Conservation (phyloP, 345 rosid genomes). For the Salix caprea region DNA sequence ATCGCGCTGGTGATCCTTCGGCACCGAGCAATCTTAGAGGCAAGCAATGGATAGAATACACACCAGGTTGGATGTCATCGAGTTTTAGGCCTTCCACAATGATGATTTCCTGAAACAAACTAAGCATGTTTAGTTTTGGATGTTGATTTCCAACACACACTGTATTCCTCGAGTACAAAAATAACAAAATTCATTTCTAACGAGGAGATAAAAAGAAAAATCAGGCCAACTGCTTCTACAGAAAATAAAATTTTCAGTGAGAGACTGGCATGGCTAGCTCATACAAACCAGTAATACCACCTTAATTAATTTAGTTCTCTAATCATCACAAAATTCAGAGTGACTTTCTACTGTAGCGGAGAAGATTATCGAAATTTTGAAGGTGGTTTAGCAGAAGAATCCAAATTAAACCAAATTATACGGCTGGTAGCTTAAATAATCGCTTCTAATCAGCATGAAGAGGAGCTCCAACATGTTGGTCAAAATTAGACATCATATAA, state of each 20-base stretch:
- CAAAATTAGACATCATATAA: background rate
- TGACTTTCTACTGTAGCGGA: no score
- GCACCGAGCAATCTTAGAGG: constrained; percentile 38
- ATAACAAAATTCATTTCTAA: no score
- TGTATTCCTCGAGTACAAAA: background rate
- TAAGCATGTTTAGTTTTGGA: background rate
- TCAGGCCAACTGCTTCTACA: background rate
- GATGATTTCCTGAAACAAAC: constrained; percentile 29
- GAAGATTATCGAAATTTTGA: no score
- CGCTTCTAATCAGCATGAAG: no score
- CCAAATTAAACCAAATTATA: background rate
- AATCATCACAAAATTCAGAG: no score
- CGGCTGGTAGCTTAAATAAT: background rate
- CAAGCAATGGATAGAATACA: constrained; percentile 37
- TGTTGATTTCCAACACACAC: background rate
- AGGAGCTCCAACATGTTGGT: background rate
- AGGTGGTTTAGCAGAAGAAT: background rate
- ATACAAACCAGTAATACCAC: background rate
- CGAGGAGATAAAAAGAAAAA: background rate
- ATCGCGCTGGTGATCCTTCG: constrained; percentile 41
- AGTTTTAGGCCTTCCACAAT: constrained; percentile 40
- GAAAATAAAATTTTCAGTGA: background rate
- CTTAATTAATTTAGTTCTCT: background rate
- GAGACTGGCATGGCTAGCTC: background rate
- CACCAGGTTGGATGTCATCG: constrained; percentile 28